These are phyloP conservation scores for Solanum sitiens DNA, from an alignment of 257 asterid species.

Conservation along the genomic window DNA sequence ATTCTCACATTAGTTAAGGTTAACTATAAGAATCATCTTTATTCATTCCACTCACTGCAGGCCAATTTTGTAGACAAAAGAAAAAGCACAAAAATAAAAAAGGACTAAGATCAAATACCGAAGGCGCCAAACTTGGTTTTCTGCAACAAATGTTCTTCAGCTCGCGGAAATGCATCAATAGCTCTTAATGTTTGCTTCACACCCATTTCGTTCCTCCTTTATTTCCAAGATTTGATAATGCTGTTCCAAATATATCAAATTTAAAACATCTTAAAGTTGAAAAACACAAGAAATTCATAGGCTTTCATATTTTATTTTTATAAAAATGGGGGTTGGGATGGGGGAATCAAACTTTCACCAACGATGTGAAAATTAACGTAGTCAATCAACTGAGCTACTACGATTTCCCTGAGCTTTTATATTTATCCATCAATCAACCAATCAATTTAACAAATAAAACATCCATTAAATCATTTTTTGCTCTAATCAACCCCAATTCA, in stretches of 20 bases:
- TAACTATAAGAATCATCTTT: background rate
- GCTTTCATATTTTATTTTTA: background rate
- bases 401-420: background rate
- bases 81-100: background rate
- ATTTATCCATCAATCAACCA: background rate
- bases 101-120: constrained; percentile 26
- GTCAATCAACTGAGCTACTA: background rate
- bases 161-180: constrained; percentile 91
- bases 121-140: constrained; percentile 89
- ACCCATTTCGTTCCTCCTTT: constrained; percentile 38
- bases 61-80: background rate
- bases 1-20: background rate
- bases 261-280: background rate
- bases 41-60: background rate
- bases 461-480: background rate
- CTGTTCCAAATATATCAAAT: background rate
- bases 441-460: background rate
- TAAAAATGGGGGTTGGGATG: background rate
- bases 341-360: background rate
- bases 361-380: background rate
- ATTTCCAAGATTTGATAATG: background rate
- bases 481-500: background rate
- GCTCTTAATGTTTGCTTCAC: constrained; percentile 62
- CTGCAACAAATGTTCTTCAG: constrained; percentile 90
- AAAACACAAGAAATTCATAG: background rate